Evolutionary conservation across 768 basidiomycete genomes (phyloP), one percentile per base, ranked within the genome.

Genomic region (Solioccasus polychromus): DNA sequence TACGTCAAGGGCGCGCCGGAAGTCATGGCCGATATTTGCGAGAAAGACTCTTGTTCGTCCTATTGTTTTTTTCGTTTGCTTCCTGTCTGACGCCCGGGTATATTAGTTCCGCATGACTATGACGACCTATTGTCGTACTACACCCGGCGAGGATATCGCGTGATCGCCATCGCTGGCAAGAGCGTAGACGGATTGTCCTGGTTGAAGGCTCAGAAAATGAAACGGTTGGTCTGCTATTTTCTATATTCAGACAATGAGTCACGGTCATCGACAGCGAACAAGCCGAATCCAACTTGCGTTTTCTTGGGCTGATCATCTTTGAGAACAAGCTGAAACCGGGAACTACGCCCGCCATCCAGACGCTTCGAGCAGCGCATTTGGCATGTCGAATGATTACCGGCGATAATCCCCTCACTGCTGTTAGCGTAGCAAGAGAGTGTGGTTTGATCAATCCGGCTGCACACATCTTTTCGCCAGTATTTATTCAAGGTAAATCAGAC

Each of bases 1-100:
- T 98, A 98, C 61, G 93, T 94, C 57, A 99, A 99, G 62, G 96
- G 96, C n/a, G 96, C 96, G 2, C 96, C 96, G 0, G 96, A 99
- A 67, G 92, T 97, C 45, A 98, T 99, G 94, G 65, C 69, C 7
- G 93, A 94, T 32, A 97, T 99, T 45, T 99, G 96, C 63, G 88
- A 93, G 44, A 83, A 76, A 50, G 80, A 86, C 41, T 89, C 94
- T n/a, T 84, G 95, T 98, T 57, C 55, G 92, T n/a, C n/a, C n/a
- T 73, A 34, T n/a, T 28, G 26, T 50, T 35, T n/a, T 47, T 42
- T 30, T 8, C 20, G 41, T 1, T 24, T 22, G 6, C 3, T 36
- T 29, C 23, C 23, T 43, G 35, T 44, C 53, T 68, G 36, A 64
- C 41, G 9, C 29, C 45, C 17, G 17, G 8, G 35, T 39, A 35